These are phyloP conservation scores for Apium graveolens DNA, from an alignment of 129 eudicot species.

Conservation along the genomic window DNA sequence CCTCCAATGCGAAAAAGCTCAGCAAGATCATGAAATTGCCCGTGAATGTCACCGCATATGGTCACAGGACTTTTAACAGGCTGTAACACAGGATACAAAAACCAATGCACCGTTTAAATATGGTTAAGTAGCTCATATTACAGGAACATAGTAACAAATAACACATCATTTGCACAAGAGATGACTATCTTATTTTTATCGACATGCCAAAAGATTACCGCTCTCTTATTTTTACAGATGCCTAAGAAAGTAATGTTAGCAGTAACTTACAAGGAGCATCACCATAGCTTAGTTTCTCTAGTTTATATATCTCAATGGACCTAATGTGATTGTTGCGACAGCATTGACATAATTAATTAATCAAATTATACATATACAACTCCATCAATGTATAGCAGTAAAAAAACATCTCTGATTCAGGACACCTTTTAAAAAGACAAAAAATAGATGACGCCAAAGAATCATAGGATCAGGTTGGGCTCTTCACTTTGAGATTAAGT, in stretches of 20 bases:
- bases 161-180: not conserved
- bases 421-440: not conserved
- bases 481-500: too few relatives aligned
- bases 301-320: not conserved
- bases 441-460: too few relatives aligned
- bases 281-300: not conserved
- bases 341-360: not conserved
- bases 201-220: not conserved
- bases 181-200: not conserved
- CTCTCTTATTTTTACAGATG: not conserved
- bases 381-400: not conserved
- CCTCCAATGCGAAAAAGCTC: slow-evolving; percentile 91
- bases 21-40: slow-evolving; percentile 83
- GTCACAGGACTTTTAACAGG: slow-evolving; percentile 90
- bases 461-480: too few relatives aligned
- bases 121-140: not conserved
- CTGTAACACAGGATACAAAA: slow-evolving; percentile 33
- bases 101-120: not conserved
- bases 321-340: not conserved
- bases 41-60: slow-evolving; percentile 93
- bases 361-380: not conserved
- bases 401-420: not conserved
- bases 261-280: not conserved
- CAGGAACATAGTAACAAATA: not conserved
- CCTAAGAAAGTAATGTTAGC: not conserved